Base-by-base conservation (phyloP, 1,284 basidiomycete species). In the Trametes hirsuta region DNA sequence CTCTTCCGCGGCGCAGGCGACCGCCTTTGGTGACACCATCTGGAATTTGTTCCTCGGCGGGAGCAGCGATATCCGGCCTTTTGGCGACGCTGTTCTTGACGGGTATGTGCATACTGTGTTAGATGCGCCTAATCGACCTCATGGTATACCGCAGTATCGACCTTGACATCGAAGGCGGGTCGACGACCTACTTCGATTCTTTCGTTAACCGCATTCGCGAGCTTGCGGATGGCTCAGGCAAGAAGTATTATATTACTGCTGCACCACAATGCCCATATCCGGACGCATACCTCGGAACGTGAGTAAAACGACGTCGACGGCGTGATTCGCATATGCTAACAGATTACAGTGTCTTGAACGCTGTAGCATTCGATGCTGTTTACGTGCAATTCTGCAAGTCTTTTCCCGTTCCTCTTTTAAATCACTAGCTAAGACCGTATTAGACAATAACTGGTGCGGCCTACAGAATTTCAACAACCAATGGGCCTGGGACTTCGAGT, bases 31-130 rank as follows among this genome's bases (percentile, higher is more conserved):
- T 0, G 72, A 84, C 56, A 81, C 79, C 0, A 79, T 89, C 52
- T 89, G 87, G 87, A 78, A 88, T 68, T 52, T 84, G 18, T 88
- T 89, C 74, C 76, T 89, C 11, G 87, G 84, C 6, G 87, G 84
- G 2, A 76, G 77, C 0, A 82, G 78, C 64, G 71, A 71, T 30
- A 79, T 79, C 1, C 75, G 87, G 55, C 87, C 87, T 0, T 88
- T 88, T 63, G 87, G 87, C 9, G 68, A 72, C 42, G 86, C 84
- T 1, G 81, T 87, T 4, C 76, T 89, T 9, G 87, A 89, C 62
- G 87, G 86, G 85, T 86, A 62, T 30, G 78, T 71, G 8, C 2
- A 12, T 10, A 0, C 30, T 15, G 22, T 56, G 37, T 9, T 6
- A 8, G 30, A 39, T 12, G 9, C 30, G 37, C n/a, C 4, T 18